phyloP scores from a whole-genome alignment of 2,329 filamentous ascomycete species.

The Gaeumannomyces sp. region DNA sequence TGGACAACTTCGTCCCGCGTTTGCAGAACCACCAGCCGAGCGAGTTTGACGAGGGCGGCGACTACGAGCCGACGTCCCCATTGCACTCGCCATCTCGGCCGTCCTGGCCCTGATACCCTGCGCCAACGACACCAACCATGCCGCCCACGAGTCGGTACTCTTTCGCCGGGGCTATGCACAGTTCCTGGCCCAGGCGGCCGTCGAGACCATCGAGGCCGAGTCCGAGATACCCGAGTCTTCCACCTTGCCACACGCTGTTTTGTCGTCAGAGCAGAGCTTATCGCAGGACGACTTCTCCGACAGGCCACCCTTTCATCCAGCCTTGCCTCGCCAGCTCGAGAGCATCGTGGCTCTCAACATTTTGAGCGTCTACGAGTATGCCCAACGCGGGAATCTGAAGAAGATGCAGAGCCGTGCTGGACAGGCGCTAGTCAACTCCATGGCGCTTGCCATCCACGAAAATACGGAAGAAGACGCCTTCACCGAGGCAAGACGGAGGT shows the following conservation, averaged over 20 bases:
- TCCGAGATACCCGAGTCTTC: conserved; percentile 40
- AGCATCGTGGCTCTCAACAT: conserved; percentile 41
- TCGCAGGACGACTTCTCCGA: conserved; percentile 17
- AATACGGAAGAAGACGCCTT: conserved; percentile 32
- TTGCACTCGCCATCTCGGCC: conserved; percentile 41
- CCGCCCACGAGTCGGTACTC: conserved; percentile 31
- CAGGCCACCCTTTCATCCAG: conserved; percentile 36
- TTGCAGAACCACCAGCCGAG: conserved; percentile 29
- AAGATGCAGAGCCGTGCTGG: conserved; percentile 44
- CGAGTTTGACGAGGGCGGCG: conserved; percentile 22
- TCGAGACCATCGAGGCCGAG: conserved; percentile 43
- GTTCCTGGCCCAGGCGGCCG: conserved; percentile 38
- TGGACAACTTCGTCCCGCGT: conserved; percentile 27
- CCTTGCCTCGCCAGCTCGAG: conserved; percentile 39
- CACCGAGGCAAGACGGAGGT: conserved; percentile 39
- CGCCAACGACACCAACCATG: conserved; percentile 30
- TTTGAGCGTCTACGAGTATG: conserved; percentile 46
- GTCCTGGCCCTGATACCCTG: conserved; percentile 42
- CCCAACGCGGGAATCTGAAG: conserved; percentile 44
- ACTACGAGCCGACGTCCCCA: conserved; percentile 35
- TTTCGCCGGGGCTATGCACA: conserved; percentile 42
- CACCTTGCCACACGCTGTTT: conserved; percentile 36
- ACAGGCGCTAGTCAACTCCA: conserved; percentile 39
- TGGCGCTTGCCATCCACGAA: conserved; percentile 37
- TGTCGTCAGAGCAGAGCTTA: conserved; percentile 22